Evolutionary conservation across 208 protist species (phyloP).

Genomic region (Kentomonas sorsogonicus): DNA sequence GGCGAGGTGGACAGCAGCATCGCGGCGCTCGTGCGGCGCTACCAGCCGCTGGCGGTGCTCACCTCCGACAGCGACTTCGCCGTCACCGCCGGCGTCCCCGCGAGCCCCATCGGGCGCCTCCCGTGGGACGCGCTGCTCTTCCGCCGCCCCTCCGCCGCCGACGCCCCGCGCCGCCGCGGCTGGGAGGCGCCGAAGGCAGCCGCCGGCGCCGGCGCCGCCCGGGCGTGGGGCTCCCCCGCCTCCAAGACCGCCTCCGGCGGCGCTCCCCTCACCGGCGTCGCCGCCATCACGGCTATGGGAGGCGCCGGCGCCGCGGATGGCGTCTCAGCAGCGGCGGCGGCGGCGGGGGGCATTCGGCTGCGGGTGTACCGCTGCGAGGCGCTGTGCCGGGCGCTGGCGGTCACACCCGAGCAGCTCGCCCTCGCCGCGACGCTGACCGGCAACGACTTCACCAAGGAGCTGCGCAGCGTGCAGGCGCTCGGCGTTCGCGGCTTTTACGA

Average conservation of each 20-base stretch:
- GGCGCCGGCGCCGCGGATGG: not conserved
- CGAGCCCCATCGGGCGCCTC: slow-evolving; percentile 6
- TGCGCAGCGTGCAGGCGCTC: not conserved
- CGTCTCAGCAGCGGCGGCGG: not conserved
- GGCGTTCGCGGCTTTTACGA: slow-evolving; percentile 1
- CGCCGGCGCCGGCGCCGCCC: too few species aligned
- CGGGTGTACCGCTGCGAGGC: slow-evolving; percentile 1
- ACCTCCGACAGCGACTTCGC: slow-evolving; percentile 20
- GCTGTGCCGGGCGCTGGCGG: slow-evolving; percentile 6
- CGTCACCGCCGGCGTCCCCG: slow-evolving; percentile 13
- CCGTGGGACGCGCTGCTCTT: slow-evolving; percentile 7
- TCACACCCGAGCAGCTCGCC: slow-evolving; percentile 12
- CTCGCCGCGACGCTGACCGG: slow-evolving; percentile 19
- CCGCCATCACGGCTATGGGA: too few species aligned
- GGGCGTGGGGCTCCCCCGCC: too few species aligned
- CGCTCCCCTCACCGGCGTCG: too few species aligned
- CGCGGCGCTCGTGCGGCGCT: slow-evolving; percentile 7
- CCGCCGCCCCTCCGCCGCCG: too few species aligned
- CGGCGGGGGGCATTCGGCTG: slow-evolving; percentile 1
- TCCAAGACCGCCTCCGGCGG: too few species aligned
- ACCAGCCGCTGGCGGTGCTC: slow-evolving; percentile 10
- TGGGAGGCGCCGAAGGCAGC: too few species aligned
- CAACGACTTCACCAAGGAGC: slow-evolving; percentile 19
- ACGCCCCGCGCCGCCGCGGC: too few species aligned
- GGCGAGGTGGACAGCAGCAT: slow-evolving; percentile 22